Base-by-base conservation (phyloP, 768 basidiomycete species). In the Naganishia kalamii region DNA sequence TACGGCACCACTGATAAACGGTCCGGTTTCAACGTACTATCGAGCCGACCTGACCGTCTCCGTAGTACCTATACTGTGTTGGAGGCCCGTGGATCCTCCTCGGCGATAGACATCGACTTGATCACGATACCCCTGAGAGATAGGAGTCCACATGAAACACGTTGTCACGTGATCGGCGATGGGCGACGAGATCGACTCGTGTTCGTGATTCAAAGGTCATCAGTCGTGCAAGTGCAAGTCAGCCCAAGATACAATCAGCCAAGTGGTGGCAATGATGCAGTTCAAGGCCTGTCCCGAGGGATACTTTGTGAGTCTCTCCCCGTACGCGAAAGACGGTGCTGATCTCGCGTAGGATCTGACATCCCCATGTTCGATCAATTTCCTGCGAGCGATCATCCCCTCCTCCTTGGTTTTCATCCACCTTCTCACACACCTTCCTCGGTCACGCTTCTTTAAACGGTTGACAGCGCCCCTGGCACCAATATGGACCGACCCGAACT, bases 341-440 rank as follows among this genome's bases (percentile, higher is more conserved):
- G 7, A 2, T 25, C 21, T 29, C 29, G 15, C 2, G 13, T 40
- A 67, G 66, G 61, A 67, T 17, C 25, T 67, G 23, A 67, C 61
- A n/a, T 62, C 60, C 19, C 60, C 60, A 35, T 62, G 52, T 51
- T 32, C 68, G 17, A 47, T 75, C 27, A 54, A 70, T 1, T 67
- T 68, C 13, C 63, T 77, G 29, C 71, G 72, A 10, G 70, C 73
- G 33, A 60, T 74, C 54, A 60, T 65, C 11, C 68, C 76, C 23
- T 66, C 72, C 25, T 49, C 62, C 2, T 65, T 75, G 50, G 54
- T 77, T 40, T 30, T 72, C 43, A 40, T 68, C 19, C 66, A 71
- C 4, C 49, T 69, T 25, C 1, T 75, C 51, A 21, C 69, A 25
- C 68, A 63, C 13, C 30, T 73, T 23, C 71, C 71, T 0, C 51